phyloP scores from a whole-genome alignment of 768 basidiomycete species.

The Suillus alpinus region DNA sequence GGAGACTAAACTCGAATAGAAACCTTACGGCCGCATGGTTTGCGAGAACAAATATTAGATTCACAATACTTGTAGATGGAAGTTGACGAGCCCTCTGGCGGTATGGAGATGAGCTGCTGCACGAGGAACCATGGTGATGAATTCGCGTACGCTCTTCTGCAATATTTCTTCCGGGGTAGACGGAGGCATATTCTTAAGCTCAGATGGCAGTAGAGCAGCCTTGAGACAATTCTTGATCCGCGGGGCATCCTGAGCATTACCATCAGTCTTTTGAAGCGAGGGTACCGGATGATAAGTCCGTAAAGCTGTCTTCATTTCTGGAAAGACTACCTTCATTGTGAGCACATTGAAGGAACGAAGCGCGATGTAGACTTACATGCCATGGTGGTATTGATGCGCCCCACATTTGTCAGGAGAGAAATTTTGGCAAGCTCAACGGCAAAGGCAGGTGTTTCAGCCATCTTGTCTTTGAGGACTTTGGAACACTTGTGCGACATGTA shows the following conservation, averaged over 20 bases:
- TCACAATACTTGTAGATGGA: conserved; percentile 85
- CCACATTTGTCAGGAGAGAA: conserved; percentile 83
- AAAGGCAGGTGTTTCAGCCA: conserved; percentile 78
- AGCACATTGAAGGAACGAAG: conserved; percentile 13
- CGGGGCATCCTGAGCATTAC: conserved; percentile 87
- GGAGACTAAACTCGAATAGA: conserved; percentile 9
- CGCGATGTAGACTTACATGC: conserved; percentile 53
- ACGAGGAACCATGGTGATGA: conserved; percentile 5
- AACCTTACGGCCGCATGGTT: conserved; percentile 70
- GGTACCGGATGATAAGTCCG: conserved; percentile 90
- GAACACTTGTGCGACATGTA: conserved; percentile 82
- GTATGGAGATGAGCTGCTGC: conserved; percentile 10
- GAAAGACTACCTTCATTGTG: conserved; percentile 60
- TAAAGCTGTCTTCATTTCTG: conserved; percentile 90
- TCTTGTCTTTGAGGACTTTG: conserved; percentile 85
- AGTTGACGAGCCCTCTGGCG: conserved; percentile 53
- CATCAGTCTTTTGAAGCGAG: conserved; percentile 82
- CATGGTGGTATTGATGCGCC: conserved; percentile 90
- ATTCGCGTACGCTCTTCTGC: conserved; percentile 53
- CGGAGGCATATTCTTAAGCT: conserved; percentile 62
- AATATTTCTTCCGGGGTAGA: conserved; percentile 75
- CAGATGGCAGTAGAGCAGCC: conserved; percentile 70
- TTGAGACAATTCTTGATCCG: conserved; percentile 90
- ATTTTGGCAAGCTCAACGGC: conserved; percentile 80
- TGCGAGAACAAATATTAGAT: conserved; percentile 80